phyloP scores from a whole-genome alignment of 1,284 basidiomycete genomes.

The Trichosporon sp. region DNA sequence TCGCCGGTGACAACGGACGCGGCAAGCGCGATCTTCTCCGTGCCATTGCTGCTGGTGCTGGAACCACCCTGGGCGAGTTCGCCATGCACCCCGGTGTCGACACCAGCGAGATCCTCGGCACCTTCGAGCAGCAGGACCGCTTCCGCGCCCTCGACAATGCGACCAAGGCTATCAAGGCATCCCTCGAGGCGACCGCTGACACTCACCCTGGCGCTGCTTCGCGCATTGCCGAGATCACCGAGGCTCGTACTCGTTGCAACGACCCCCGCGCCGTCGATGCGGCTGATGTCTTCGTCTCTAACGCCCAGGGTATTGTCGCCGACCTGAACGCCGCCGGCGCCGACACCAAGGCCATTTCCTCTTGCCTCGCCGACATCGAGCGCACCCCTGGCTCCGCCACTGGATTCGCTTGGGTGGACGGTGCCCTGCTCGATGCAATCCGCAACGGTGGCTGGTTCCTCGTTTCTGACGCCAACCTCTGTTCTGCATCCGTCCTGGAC shows the following conservation, averaged over 20 bases:
- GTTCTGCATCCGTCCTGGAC: constrained; percentile 93
- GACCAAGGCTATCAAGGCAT: constrained; percentile 23
- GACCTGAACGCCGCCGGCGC: constrained; percentile 31
- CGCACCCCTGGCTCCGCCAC: constrained; percentile 55
- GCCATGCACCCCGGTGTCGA: constrained; percentile 86
- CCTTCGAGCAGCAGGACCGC: constrained; percentile 88
- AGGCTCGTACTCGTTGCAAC: constrained; percentile 34
- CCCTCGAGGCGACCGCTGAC: constrained; percentile 36
- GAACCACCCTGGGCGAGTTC: constrained; percentile 72
- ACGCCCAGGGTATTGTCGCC: constrained; percentile 26
- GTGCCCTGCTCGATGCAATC: constrained; percentile 86
- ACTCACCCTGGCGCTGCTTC: constrained; percentile 27
- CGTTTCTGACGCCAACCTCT: constrained; percentile 91
- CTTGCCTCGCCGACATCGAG: constrained; percentile 28
- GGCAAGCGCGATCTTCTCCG: constrained; percentile 83
- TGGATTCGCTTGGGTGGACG: constrained; percentile 94
- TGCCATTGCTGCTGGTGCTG: constrained; percentile 70
- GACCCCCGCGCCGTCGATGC: constrained; percentile 31
- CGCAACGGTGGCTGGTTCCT: constrained; percentile 86
- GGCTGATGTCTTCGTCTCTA: constrained; percentile 23
- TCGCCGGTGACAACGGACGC: constrained; percentile 72
- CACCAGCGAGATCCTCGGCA: constrained; percentile 89
- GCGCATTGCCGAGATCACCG: constrained; percentile 28
- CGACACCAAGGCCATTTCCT: constrained; percentile 41
- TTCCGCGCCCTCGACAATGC: constrained; percentile 35